Conservation (phyloP, 352 stramenopile species). For the Globisporangium perplexum region DNA sequence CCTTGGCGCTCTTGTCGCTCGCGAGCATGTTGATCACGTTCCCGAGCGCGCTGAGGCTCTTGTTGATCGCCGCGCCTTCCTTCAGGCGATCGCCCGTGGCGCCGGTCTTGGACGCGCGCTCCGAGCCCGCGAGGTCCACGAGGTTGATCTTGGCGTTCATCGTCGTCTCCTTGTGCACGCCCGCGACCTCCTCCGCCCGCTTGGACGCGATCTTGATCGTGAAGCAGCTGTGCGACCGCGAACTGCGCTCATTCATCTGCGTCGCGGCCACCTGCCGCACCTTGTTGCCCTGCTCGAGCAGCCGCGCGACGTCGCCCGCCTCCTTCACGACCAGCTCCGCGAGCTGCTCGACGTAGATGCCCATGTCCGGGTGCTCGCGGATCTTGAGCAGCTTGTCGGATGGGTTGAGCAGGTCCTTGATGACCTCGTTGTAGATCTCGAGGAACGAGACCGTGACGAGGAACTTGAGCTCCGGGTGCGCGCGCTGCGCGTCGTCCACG, state of each 20-base stretch:
- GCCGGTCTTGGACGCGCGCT: conserved; percentile 85
- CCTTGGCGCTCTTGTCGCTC: conserved; percentile 27
- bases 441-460: conserved; percentile 91
- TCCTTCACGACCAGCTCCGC: conserved; percentile 82
- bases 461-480: conserved; percentile 58
- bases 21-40: conserved; percentile 92
- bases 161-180: conserved; percentile 61
- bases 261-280: conserved; percentile 87
- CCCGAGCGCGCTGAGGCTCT: conserved; percentile 86
- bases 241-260: conserved; percentile 90
- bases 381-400: conserved; percentile 90
- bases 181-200: conserved; percentile 37
- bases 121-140: conserved; percentile 89
- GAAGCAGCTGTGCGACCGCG: conserved; percentile 88
- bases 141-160: conserved; percentile 91
- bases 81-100: conserved; percentile 85
- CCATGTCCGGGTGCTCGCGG: conserved; percentile 89
- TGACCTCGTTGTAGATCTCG: conserved; percentile 95
- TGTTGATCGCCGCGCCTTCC: conserved; percentile 91
- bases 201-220: conserved; percentile 90
- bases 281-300: conserved; percentile 88
- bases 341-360: conserved; percentile 91
- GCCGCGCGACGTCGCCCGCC: conserved; percentile 60
- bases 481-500: conserved; percentile 24
- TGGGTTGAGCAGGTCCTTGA: conserved; percentile 92